A percentile compares a stretch with the other conserved stretches of the same genome.
These are phyloP conservation scores for Claviceps sp. DNA, from an alignment of 2,329 filamentous ascomycete species.

Conservation along the genomic window DNA sequence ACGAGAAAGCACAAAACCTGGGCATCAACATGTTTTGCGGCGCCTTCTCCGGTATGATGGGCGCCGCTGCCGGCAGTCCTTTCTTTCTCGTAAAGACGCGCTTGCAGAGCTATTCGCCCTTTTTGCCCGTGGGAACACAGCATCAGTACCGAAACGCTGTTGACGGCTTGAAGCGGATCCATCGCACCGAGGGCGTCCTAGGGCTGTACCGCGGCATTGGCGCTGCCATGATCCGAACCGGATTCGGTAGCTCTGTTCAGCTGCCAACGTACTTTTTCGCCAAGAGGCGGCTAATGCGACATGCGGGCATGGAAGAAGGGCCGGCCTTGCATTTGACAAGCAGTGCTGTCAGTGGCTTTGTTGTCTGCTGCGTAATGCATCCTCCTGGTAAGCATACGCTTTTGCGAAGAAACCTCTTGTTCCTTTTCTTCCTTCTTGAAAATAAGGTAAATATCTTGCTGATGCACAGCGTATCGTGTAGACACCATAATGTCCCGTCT, in stretches of 20 bases:
- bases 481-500: constrained; percentile 98
- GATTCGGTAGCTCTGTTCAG: constrained; percentile 91
- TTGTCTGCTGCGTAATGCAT: constrained; percentile 96
- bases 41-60: constrained; percentile 76
- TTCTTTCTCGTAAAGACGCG: constrained; percentile 98
- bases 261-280: constrained; percentile 97
- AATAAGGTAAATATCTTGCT: not conserved
- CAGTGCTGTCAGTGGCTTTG: constrained; percentile 82
- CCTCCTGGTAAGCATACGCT: constrained; percentile 55
- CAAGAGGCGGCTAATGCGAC: constrained; percentile 70
- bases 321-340: constrained; percentile 78
- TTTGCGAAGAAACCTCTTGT: not conserved
- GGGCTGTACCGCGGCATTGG: constrained; percentile 84
- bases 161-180: constrained; percentile 75
- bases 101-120: constrained; percentile 84
- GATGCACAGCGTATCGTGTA: constrained; percentile 13
- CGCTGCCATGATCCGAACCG: constrained; percentile 90
- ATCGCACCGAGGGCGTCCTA: constrained; percentile 57
- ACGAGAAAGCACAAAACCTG: constrained; percentile 66
- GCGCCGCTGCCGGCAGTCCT: constrained; percentile 82
- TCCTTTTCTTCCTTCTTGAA: not conserved
- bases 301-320: constrained; percentile 82
- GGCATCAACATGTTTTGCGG: constrained; percentile 90
- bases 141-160: constrained; percentile 78
- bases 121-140: constrained; percentile 91